Conservation (phyloP, 148 eudicot genomes). For the Silene uniflora region DNA sequence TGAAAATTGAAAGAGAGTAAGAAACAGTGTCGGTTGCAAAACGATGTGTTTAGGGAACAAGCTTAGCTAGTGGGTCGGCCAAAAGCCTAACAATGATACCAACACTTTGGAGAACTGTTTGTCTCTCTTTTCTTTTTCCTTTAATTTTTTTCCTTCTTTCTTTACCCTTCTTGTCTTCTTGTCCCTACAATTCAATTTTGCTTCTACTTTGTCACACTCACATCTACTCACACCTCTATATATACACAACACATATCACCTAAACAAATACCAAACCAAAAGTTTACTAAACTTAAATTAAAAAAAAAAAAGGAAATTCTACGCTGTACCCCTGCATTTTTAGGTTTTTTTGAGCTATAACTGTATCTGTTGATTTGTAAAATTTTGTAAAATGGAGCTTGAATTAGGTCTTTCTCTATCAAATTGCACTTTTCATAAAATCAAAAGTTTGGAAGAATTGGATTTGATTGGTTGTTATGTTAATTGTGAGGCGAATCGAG, state of each 20-base stretch:
- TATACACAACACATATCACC: constrained; percentile 3
- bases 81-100: constrained; percentile 35
- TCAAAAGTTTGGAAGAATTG: constrained; percentile 23
- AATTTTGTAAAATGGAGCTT: constrained; percentile 44
- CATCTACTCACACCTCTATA: constrained; percentile 7
- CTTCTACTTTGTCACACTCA: constrained; percentile 17
- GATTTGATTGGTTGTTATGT: constrained; percentile 26
- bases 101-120: constrained; percentile 24
- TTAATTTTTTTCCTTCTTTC: not conserved
- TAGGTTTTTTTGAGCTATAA: too few species aligned
- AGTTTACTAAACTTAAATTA: not conserved
- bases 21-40: constrained; percentile 34
- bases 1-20: constrained; percentile 4
- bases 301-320: not conserved
- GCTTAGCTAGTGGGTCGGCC: constrained; percentile 36
- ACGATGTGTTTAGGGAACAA: constrained; percentile 33
- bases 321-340: too few species aligned
- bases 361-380: not conserved
- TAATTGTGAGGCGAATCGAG: constrained; percentile 19
- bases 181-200: constrained; percentile 18
- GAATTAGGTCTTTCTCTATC: constrained; percentile 57
- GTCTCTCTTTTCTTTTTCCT: not conserved
- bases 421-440: constrained; percentile 11
- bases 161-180: constrained; percentile 10
- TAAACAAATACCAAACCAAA: constrained; percentile 16